A percentile compares a stretch with the other conserved stretches of the same genome.
phyloP scores from a whole-genome alignment of 1,139 yeast genomes.

The Spencermartinsiella ligniputridi region DNA sequence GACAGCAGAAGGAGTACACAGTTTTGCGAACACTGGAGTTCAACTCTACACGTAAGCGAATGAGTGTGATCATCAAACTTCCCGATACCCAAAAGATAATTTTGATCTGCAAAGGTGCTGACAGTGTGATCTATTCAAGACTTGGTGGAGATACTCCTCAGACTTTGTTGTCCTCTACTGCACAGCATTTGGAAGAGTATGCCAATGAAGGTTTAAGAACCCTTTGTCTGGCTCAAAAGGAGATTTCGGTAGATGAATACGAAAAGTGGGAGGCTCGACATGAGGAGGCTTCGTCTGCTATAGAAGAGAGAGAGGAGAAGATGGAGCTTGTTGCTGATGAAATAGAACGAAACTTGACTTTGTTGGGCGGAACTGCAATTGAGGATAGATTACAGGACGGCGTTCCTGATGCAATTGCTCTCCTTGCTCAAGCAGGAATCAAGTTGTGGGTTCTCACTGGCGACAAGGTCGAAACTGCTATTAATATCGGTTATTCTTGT shows the following conservation, averaged over 20 bases:
- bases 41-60: conserved; percentile 89
- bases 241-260: conserved; percentile 58
- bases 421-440: conserved; percentile 81
- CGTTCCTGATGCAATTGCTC: conserved; percentile 85
- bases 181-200: conserved; percentile 76
- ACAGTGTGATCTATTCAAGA: conserved; percentile 79
- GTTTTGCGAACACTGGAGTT: conserved; percentile 73
- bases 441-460: conserved; percentile 96
- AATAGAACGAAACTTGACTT: conserved; percentile 63
- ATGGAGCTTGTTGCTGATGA: conserved; percentile 74
- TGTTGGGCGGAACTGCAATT: conserved; percentile 93
- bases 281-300: conserved; percentile 65
- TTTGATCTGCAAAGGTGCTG: conserved; percentile 90
- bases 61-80: conserved; percentile 83
- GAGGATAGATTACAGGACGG: conserved; percentile 93
- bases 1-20: conserved; percentile 62
- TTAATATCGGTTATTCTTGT: conserved; percentile 93
- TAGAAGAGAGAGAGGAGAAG: conserved; percentile 68
- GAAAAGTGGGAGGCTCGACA: conserved; percentile 63
- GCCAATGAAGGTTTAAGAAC: conserved; percentile 97
- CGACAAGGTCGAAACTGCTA: conserved; percentile 94
- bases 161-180: conserved; percentile 53
- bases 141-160: conserved; percentile 24
- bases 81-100: conserved; percentile 46
- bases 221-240: conserved; percentile 81